Percentiles rank a stretch among this genome's conserved stretches.
Evolutionary conservation across 2,329 filamentous ascomycete species (phyloP).

Genomic region (Macrophomina pseudophaseolina): DNA sequence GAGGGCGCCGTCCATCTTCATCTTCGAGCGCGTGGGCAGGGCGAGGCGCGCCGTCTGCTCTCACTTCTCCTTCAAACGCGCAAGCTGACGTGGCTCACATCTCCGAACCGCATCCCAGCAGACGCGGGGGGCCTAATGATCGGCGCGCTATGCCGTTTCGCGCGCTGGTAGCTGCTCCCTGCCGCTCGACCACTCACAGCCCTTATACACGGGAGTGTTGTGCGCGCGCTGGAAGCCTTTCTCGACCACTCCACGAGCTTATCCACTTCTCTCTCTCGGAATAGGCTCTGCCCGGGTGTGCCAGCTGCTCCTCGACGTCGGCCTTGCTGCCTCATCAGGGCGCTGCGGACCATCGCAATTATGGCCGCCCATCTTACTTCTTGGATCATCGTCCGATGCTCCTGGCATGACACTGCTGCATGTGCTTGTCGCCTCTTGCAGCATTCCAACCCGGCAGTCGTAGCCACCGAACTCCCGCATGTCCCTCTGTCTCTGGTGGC

Average conservation of each 20-base stretch:
- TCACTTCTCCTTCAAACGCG: slow-evolving; percentile 18
- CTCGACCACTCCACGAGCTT: slow-evolving; percentile 13
- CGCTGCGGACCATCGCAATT: not conserved
- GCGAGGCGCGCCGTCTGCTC: slow-evolving; percentile 20
- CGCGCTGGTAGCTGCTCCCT: slow-evolving; percentile 2
- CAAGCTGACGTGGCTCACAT: slow-evolving; percentile 24
- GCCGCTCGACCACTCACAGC: slow-evolving; percentile 9
- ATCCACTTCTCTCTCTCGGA: slow-evolving; percentile 16
- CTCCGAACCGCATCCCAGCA: slow-evolving; percentile 14
- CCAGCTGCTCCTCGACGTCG: not conserved
- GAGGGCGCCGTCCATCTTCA: slow-evolving; percentile 12
- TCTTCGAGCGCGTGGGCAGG: slow-evolving; percentile 9
- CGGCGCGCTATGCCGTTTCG: slow-evolving; percentile 17
- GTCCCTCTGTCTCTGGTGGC: not conserved
- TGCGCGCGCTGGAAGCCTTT: not conserved
- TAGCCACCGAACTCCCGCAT: not conserved
- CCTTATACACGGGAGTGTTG: not conserved
- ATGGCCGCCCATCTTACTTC: slow-evolving; percentile 10
- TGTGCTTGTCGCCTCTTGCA: not conserved
- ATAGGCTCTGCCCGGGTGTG: slow-evolving; percentile 11
- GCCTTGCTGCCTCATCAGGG: slow-evolving; percentile 22
- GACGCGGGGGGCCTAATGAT: slow-evolving; percentile 21
- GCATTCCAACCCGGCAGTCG: slow-evolving; percentile 2
- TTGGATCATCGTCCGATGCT: slow-evolving; percentile 9
- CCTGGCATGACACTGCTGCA: slow-evolving; percentile 2